Percentiles rank a stretch among this genome's conserved stretches.
Evolutionary conservation across 2,329 filamentous ascomycete species (phyloP).

Genomic region (Botrytis porri): DNA sequence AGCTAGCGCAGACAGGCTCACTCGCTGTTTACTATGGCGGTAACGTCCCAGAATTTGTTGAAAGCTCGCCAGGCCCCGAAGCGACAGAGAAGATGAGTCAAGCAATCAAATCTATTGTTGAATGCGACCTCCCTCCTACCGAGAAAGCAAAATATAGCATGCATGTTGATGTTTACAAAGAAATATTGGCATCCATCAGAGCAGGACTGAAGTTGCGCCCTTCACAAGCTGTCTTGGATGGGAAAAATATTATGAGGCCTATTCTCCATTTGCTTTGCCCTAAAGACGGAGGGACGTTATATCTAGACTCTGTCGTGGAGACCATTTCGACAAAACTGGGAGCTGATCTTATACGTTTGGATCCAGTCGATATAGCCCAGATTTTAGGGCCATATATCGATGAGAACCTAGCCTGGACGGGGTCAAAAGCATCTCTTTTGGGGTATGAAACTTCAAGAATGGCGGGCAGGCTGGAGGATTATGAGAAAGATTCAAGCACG

Average conservation of each 20-base stretch:
- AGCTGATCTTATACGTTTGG: slow-evolving; percentile 66
- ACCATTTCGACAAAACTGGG: slow-evolving; percentile 58
- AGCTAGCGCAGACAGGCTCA: slow-evolving; percentile 23
- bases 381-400: slow-evolving; percentile 69
- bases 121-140: slow-evolving; percentile 24
- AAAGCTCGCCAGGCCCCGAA: not conserved
- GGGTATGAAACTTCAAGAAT: slow-evolving; percentile 55
- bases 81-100: slow-evolving; percentile 11
- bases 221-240: slow-evolving; percentile 19
- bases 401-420: slow-evolving; percentile 49
- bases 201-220: slow-evolving; percentile 49
- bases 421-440: slow-evolving; percentile 51
- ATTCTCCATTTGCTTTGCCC: slow-evolving; percentile 60
- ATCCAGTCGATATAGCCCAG: slow-evolving; percentile 67
- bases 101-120: slow-evolving; percentile 18
- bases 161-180: slow-evolving; percentile 35
- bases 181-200: slow-evolving; percentile 48
- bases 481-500: slow-evolving; percentile 46
- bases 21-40: slow-evolving; percentile 26
- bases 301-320: slow-evolving; percentile 60
- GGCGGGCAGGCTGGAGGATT: slow-evolving; percentile 52
- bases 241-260: slow-evolving; percentile 44
- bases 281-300: slow-evolving; percentile 50
- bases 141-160: slow-evolving; percentile 33
- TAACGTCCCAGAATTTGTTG: slow-evolving; percentile 4